Percentiles rank a stretch among this genome's conserved stretches.
Evolutionary conservation across 1,284 basidiomycete species (phyloP).

Genomic region (Leccinum subrobustum): DNA sequence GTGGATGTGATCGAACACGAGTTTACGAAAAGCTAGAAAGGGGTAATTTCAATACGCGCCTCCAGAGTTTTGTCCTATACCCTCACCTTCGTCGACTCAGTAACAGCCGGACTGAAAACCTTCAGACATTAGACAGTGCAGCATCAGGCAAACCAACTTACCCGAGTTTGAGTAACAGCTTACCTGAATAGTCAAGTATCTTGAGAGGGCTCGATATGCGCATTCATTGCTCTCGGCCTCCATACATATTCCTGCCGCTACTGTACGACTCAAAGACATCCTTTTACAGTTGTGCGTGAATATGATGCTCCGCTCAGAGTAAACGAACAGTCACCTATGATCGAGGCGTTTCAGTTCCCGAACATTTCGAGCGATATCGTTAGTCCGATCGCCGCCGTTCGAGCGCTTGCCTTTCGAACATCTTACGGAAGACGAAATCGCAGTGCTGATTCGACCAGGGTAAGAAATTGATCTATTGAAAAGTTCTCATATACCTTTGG

Average conservation of each 20-base stretch:
- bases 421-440: constrained; percentile 77
- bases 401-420: constrained; percentile 65
- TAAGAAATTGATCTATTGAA: constrained; percentile 16
- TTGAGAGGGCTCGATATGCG: constrained; percentile 63
- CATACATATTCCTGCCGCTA: constrained; percentile 77
- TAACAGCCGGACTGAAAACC: constrained; percentile 47
- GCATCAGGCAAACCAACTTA: constrained; percentile 33
- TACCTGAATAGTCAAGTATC: constrained; percentile 56
- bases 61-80: not conserved
- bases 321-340: constrained; percentile 42
- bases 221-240: constrained; percentile 66
- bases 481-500: constrained; percentile 47
- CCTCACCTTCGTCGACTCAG: constrained; percentile 60
- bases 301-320: not conserved
- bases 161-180: constrained; percentile 61
- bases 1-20: constrained; percentile 60
- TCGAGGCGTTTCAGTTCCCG: constrained; percentile 66
- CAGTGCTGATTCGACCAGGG: constrained; percentile 53
- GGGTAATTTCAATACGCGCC: constrained; percentile 3
- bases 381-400: constrained; percentile 48
- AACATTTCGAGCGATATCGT: constrained; percentile 48
- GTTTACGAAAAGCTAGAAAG: constrained; percentile 57
- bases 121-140: constrained; percentile 10
- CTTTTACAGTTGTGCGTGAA: constrained; percentile 36
- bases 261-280: constrained; percentile 77